Evolutionary conservation across 768 basidiomycete genomes (phyloP).

Genomic region (Macrolepiota albuminosa): DNA sequence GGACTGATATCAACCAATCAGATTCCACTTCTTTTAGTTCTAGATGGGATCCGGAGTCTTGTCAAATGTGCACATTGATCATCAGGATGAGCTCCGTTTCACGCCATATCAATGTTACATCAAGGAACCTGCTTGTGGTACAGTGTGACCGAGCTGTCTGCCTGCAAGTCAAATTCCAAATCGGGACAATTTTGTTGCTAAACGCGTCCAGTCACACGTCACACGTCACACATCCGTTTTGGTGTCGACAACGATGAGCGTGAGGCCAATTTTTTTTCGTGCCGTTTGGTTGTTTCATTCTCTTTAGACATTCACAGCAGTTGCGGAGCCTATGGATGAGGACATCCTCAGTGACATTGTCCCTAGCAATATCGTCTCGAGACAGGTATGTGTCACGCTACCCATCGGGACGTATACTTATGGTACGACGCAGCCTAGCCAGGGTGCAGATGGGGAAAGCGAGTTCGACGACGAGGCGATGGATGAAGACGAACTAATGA

Average conservation of each 20-base stretch:
- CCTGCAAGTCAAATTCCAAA: not conserved
- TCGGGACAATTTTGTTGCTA: not conserved
- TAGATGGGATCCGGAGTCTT: no score
- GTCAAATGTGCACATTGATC: no score
- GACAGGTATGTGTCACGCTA: constrained; percentile 52
- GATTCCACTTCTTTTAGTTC: no score
- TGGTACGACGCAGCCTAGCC: constrained; percentile 40
- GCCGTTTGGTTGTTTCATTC: not conserved
- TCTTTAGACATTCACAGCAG: constrained; percentile 30
- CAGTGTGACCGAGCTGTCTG: no score
- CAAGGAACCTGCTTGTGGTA: no score
- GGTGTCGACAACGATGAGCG: constrained; percentile 18
- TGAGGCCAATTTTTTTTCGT: constrained; percentile 11
- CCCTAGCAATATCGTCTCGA: constrained; percentile 86
- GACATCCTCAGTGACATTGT: constrained; percentile 90
- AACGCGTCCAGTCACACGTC: constrained; percentile 17
- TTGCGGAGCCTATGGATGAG: constrained; percentile 47
- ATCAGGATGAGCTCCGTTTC: no score
- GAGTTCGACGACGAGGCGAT: constrained; percentile 60
- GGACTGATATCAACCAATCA: no score
- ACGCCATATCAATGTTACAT: no score
- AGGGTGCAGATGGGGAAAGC: constrained; percentile 70
- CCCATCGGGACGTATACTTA: not conserved
- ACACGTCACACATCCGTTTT: constrained; percentile 12
- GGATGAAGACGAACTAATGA: constrained; percentile 61